These are phyloP conservation scores for Magnolia kwangsiensis DNA, from an alignment of 164 flowering plant genomes.

Conservation along the genomic window DNA sequence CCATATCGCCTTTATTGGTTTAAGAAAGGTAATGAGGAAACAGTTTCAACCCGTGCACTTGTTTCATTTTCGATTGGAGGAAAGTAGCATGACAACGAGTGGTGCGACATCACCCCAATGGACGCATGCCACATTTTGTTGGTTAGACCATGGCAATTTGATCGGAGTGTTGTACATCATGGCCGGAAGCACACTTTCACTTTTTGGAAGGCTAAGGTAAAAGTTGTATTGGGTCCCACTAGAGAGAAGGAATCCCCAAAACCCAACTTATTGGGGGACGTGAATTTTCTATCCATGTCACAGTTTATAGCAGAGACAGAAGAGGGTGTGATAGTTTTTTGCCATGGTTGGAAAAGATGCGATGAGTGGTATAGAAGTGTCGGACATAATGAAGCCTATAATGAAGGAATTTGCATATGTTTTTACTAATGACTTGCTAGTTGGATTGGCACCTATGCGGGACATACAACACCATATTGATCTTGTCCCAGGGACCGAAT, in stretches of 20 bases:
- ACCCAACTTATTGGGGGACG: not conserved
- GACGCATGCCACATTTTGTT: slow-evolving; percentile 7
- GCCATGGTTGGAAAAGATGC: not conserved
- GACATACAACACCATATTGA: not conserved
- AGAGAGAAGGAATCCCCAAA: not conserved
- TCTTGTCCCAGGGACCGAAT: not conserved
- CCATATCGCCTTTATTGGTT: no score
- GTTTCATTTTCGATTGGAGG: not conserved
- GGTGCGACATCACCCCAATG: not conserved
- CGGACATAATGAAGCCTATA: not conserved
- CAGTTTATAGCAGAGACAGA: not conserved
- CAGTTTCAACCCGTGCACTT: no score
- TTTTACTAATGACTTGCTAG: not conserved
- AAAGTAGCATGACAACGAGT: no score
- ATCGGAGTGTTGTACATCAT: not conserved
- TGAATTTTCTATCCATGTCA: not conserved
- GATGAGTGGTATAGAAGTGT: not conserved
- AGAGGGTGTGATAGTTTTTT: no score
- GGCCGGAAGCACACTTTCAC: slow-evolving; percentile 1
- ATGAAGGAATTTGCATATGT: slow-evolving; percentile 1
- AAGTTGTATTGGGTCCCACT: not conserved
- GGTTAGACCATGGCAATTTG: not conserved
- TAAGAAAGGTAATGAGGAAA: no score
- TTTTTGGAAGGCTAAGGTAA: not conserved
- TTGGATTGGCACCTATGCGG: slow-evolving; percentile 8